phyloP scores from a whole-genome alignment of 495 filamentous ascomycete genomes.

The Neurospora terricola region DNA sequence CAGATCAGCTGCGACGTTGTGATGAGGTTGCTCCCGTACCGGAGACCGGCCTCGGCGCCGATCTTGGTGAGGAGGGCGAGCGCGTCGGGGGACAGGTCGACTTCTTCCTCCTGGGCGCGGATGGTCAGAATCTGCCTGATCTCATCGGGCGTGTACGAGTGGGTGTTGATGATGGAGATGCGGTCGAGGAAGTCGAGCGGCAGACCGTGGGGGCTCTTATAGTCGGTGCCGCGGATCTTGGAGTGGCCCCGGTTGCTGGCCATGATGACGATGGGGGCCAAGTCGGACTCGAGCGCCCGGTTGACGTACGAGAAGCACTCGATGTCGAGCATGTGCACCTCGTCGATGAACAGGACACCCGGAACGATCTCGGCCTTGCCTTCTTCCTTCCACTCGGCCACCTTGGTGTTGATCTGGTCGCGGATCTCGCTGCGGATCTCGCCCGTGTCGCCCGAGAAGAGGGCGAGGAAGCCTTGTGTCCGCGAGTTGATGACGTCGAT shows the following conservation, averaged over 20 bases:
- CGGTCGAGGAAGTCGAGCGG: slow-evolving; percentile 95
- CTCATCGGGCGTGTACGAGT: slow-evolving; percentile 75
- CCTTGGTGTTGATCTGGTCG: slow-evolving; percentile 97
- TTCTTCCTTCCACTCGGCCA: slow-evolving; percentile 97
- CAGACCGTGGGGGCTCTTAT: slow-evolving; percentile 82
- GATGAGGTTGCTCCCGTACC: slow-evolving; percentile 93
- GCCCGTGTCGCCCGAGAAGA: slow-evolving; percentile 96
- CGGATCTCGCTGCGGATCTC: slow-evolving; percentile 95
- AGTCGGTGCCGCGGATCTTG: slow-evolving; percentile 86
- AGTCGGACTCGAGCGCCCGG: slow-evolving; percentile 83
- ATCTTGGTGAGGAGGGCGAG: slow-evolving; percentile 90
- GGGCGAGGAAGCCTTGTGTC: slow-evolving; percentile 89
- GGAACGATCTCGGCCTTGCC: slow-evolving; percentile 98
- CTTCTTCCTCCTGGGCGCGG: slow-evolving; percentile 88
- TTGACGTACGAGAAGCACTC: slow-evolving; percentile 99
- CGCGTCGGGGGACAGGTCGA: slow-evolving; percentile 81
- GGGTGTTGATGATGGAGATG: slow-evolving; percentile 92
- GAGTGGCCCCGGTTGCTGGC: slow-evolving; percentile 93
- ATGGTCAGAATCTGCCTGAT: slow-evolving; percentile 85
- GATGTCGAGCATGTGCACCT: slow-evolving; percentile 99
- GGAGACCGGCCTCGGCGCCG: slow-evolving; percentile 80
- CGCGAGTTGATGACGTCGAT: slow-evolving; percentile 99
- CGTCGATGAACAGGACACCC: slow-evolving; percentile 95
- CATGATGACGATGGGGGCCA: slow-evolving; percentile 98
- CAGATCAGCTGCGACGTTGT: slow-evolving; percentile 77